Evolutionary conservation across 345 rosid species (phyloP).

Genomic region (Erysimum cheiranthoides): DNA sequence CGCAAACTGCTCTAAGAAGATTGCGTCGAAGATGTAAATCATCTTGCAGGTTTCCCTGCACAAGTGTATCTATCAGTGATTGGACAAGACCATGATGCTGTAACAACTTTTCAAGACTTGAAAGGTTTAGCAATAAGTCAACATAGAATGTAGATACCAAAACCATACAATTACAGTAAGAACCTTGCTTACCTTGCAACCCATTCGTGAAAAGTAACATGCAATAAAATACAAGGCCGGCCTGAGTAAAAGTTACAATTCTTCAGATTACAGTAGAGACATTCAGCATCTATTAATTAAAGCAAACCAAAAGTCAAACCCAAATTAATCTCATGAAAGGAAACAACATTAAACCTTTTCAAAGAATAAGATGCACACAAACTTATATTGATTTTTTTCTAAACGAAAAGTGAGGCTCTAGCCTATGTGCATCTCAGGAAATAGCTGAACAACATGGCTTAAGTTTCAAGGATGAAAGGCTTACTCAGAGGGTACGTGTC

Average conservation of each 20-base stretch:
- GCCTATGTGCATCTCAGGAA: slow-evolving; percentile 17
- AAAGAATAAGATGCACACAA: slow-evolving; percentile 18
- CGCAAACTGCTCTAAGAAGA: slow-evolving; percentile 67
- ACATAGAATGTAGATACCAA: slow-evolving; percentile 24
- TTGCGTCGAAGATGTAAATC: slow-evolving; percentile 77
- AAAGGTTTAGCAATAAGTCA: slow-evolving; percentile 16
- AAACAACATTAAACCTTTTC: slow-evolving; percentile 1
- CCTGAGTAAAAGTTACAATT: slow-evolving; percentile 57
- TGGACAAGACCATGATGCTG: slow-evolving; percentile 9
- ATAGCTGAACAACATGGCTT: slow-evolving; percentile 26
- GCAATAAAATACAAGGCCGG: slow-evolving; percentile 79
- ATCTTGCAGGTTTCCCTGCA: slow-evolving; percentile 82
- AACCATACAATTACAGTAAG: slow-evolving; percentile 23
- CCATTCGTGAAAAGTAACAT: slow-evolving; percentile 78
- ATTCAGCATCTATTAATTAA: slow-evolving; percentile 17
- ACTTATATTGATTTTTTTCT: slow-evolving; percentile 9
- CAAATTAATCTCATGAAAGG: slow-evolving; percentile 14
- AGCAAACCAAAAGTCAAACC: slow-evolving; percentile 10
- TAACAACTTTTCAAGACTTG: slow-evolving; percentile 27
- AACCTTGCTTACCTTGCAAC: slow-evolving; percentile 74
- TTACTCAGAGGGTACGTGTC: slow-evolving; percentile 73
- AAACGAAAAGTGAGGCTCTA: slow-evolving; percentile 21
- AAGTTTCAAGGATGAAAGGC: slow-evolving; percentile 40
- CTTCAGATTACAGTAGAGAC: slow-evolving; percentile 28
- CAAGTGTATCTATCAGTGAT: slow-evolving; percentile 20